phyloP scores from a whole-genome alignment of 2,329 filamentous ascomycete genomes.

The Fusarium illudens region DNA sequence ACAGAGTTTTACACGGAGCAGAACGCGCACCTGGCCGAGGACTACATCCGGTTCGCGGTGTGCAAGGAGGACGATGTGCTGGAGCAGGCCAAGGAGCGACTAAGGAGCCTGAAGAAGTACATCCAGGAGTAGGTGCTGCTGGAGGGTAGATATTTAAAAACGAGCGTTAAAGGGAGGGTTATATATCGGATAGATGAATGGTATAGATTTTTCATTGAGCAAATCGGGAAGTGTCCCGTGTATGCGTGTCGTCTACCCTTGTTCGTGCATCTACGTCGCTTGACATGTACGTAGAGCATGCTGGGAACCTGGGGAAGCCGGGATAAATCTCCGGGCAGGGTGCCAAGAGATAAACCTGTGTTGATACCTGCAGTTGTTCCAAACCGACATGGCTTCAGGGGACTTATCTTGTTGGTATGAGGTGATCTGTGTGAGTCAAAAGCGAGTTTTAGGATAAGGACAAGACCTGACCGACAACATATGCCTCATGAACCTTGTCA shows the following conservation, averaged over 20 bases:
- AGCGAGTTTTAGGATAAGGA: not conserved
- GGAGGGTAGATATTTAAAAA: not conserved
- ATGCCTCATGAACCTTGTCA: too few species aligned
- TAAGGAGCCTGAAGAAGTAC: slow-evolving; percentile 77
- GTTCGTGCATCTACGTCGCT: not conserved
- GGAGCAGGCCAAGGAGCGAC: slow-evolving; percentile 78
- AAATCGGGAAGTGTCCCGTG: not conserved
- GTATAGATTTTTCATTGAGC: slow-evolving; percentile 8
- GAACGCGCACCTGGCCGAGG: slow-evolving; percentile 86
- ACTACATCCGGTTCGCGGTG: slow-evolving; percentile 94
- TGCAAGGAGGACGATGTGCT: slow-evolving; percentile 93
- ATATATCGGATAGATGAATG: slow-evolving; percentile 6
- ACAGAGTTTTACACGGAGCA: slow-evolving; percentile 94
- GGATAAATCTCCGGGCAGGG: not conserved
- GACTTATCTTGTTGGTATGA: not conserved
- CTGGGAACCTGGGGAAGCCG: not conserved
- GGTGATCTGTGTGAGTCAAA: not conserved
- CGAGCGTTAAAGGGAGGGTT: not conserved
- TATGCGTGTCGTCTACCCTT: not conserved
- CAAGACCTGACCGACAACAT: not conserved
- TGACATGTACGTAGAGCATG: not conserved
- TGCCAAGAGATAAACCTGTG: slow-evolving; percentile 1
- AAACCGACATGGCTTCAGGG: not conserved
- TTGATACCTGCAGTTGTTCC: not conserved
- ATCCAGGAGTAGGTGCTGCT: slow-evolving; percentile 52